A percentile compares a stretch with the other conserved stretches of the same genome.
These are phyloP conservation scores for Filosporella fistucella DNA, from an alignment of 495 filamentous ascomycete species.

Conservation along the genomic window DNA sequence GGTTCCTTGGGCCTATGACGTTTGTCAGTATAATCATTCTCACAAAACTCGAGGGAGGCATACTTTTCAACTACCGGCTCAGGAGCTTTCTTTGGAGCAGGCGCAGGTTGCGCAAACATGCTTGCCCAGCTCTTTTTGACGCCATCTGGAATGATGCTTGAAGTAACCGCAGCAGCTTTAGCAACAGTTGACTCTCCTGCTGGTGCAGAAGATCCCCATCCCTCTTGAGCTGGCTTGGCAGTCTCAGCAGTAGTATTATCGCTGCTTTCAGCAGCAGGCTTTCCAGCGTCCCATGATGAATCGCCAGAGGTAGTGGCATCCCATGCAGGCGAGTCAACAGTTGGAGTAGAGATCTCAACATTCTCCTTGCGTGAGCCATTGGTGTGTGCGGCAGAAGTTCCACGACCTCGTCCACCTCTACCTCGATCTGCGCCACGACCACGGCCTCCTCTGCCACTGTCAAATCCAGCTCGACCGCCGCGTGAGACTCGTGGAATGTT, in stretches of 20 bases:
- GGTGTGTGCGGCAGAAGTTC: conserved; percentile 46
- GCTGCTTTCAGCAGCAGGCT: conserved; percentile 30
- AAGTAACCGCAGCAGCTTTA: conserved; percentile 22
- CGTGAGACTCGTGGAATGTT: conserved; percentile 39
- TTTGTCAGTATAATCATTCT: conserved; percentile 5
- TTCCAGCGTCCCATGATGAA: conserved; percentile 27
- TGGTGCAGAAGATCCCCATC: conserved; percentile 11
- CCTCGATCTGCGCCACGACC: conserved; percentile 71
- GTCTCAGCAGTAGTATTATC: conserved; percentile 16
- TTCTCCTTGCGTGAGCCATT: conserved; percentile 49
- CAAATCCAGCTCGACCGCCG: conserved; percentile 63
- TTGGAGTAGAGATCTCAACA: conserved; percentile 41
- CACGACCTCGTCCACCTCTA: conserved; percentile 69
- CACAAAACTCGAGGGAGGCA: neutral
- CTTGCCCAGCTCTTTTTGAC: conserved; percentile 53
- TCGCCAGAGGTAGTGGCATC: conserved; percentile 16
- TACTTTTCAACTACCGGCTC: conserved; percentile 24
- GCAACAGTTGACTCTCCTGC: conserved; percentile 20
- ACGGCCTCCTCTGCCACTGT: conserved; percentile 59
- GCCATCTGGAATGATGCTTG: conserved; percentile 26
- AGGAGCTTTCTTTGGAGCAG: conserved; percentile 23
- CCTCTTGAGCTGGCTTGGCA: conserved; percentile 32
- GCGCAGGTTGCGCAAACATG: conserved; percentile 37
- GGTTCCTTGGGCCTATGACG: conserved; percentile 13
- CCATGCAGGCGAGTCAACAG: conserved; percentile 25